phyloP scores from a whole-genome alignment of 345 rosid genomes.

The Euphorbia tirucalli region DNA sequence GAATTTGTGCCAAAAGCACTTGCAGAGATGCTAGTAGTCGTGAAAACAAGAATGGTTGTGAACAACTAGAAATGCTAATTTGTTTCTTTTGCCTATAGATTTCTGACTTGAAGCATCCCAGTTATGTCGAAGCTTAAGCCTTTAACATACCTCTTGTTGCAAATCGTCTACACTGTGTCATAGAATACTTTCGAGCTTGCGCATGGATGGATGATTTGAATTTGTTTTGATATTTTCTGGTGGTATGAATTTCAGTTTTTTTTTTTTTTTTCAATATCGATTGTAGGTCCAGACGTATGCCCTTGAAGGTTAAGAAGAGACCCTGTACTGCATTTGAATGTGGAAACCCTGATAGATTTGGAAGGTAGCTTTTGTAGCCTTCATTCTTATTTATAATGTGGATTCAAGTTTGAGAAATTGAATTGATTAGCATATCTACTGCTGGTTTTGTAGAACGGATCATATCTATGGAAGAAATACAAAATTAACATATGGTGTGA shows the following conservation, averaged over 20 bases:
- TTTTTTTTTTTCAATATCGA: not conserved
- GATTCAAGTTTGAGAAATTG: not conserved
- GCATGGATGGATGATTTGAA: not conserved
- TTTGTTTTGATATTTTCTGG: not conserved
- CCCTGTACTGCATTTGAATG: not conserved
- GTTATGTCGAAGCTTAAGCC: not conserved
- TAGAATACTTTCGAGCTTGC: not conserved
- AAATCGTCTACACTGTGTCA: not conserved
- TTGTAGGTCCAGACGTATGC: conserved; percentile 27
- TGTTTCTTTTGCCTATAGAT: not conserved
- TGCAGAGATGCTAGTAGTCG: too few species aligned
- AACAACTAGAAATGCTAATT: not conserved
- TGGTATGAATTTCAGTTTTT: not conserved
- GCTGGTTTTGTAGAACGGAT: not conserved
- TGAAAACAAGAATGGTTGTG: not conserved
- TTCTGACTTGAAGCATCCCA: not conserved
- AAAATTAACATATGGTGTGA: conserved; percentile 4
- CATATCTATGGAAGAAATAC: not conserved
- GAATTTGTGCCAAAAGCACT: too few species aligned
- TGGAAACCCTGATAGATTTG: not conserved
- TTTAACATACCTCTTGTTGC: not conserved
- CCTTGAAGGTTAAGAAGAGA: conserved; percentile 12
- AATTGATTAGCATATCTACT: not conserved
- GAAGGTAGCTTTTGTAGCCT: not conserved
- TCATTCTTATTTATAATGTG: not conserved